A percentile compares a stretch with the other conserved stretches of the same genome.
Conservation (phyloP, 257 asterid species). For the Datura wrightii region DNA sequence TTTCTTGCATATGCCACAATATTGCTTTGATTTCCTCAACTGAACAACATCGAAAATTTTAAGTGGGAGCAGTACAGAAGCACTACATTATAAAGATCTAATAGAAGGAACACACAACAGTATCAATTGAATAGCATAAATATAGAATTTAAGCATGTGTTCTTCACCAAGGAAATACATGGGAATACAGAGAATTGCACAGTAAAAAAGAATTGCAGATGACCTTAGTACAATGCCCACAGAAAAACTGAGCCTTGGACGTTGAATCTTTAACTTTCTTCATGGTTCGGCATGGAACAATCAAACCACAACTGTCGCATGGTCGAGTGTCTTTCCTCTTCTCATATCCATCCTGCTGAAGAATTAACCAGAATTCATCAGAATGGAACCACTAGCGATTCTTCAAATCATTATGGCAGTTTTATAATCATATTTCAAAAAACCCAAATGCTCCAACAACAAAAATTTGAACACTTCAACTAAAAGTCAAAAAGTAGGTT, state of each 20-base stretch:
- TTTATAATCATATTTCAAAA: background rate
- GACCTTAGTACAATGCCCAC: conserved; percentile 91
- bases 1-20: conserved; percentile 86
- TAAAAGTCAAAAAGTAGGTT: conserved; percentile 17
- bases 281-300: conserved; percentile 65
- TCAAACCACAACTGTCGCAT: conserved; percentile 80
- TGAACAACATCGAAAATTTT: conserved; percentile 44
- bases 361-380: conserved; percentile 13
- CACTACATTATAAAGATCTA: background rate
- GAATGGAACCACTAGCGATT: conserved; percentile 19
- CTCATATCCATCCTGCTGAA: conserved; percentile 56
- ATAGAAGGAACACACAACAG: conserved; percentile 16
- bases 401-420: conserved; percentile 21
- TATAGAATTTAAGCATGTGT: background rate
- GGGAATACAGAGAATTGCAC: conserved; percentile 18
- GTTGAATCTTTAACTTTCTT: conserved; percentile 59
- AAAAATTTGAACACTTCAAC: conserved; percentile 2
- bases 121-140: conserved; percentile 28
- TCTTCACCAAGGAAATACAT: conserved; percentile 29
- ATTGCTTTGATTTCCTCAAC: conserved; percentile 83
- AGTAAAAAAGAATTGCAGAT: conserved; percentile 32
- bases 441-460: conserved; percentile 20
- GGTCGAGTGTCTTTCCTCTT: conserved; percentile 58
- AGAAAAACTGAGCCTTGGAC: conserved; percentile 54
- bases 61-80: conserved; percentile 7